Percentiles rank a stretch among this genome's conserved stretches.
phyloP scores from a whole-genome alignment of 2,329 filamentous ascomycete genomes.

The Calonectria leucothoes region DNA sequence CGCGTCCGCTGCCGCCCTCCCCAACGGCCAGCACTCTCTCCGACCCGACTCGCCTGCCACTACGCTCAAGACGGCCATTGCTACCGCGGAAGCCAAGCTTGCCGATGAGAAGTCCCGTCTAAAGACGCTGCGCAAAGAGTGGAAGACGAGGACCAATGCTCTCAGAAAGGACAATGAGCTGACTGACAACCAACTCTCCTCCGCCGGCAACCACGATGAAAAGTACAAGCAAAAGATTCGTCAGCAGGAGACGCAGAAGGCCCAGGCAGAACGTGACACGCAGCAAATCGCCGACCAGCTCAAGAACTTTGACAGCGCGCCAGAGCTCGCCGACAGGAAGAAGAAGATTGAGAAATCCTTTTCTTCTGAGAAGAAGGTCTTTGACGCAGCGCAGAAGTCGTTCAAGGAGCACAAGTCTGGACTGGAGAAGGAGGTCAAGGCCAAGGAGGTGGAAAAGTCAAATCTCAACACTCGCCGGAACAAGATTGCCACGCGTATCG shows the following conservation, averaged over 20 bases:
- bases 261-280: conserved; percentile 70
- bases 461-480: conserved; percentile 76
- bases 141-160: conserved; percentile 74
- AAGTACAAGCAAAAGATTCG: conserved; percentile 79
- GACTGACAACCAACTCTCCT: conserved; percentile 73
- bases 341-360: conserved; percentile 64
- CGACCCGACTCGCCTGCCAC: conserved; percentile 82
- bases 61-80: conserved; percentile 81
- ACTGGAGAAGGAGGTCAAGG: conserved; percentile 71
- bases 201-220: conserved; percentile 79
- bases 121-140: conserved; percentile 79
- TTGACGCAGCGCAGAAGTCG: conserved; percentile 66
- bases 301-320: conserved; percentile 73
- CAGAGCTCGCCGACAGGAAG: conserved; percentile 70
- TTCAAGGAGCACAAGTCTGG: conserved; percentile 70
- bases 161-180: conserved; percentile 81
- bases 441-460: conserved; percentile 72
- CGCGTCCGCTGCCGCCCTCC: conserved; percentile 41
- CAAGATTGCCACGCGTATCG: conserved; percentile 77
- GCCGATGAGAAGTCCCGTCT: conserved; percentile 76
- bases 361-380: conserved; percentile 67
- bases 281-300: conserved; percentile 66
- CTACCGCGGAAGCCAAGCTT: conserved; percentile 76
- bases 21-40: conserved; percentile 68
- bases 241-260: conserved; percentile 80